Base-by-base conservation (phyloP, 2,329 filamentous ascomycete genomes). In the Dactylonectria macrodidyma region DNA sequence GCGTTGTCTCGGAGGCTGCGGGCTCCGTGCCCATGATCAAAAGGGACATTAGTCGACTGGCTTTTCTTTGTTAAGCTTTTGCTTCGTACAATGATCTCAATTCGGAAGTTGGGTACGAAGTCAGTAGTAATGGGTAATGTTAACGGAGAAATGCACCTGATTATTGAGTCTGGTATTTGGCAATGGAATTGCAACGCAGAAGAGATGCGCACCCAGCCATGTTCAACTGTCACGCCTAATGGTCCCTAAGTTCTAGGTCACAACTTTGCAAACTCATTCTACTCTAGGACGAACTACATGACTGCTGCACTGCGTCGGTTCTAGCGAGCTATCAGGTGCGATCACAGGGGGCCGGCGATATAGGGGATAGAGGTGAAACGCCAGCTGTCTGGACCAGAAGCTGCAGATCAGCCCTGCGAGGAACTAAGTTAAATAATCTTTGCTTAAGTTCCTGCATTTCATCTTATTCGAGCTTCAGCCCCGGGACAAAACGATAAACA, bases 401-500 rank as follows among this genome's bases (percentile, higher is more conserved):
- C n/a, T 36, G 30, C 30, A 47, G n/a, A 19, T 54, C 33, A 36
- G 50, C 50, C 33, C 5, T 54, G 30, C n/a, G 30, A 44, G 41
- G 50, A 16, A 9, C n/a, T n/a, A 33, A 52, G 12, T 7, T 34
- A 8, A 19, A 7, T n/a, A 22, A 5, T 16, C 16, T 30, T 19
- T 19, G 19, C 26, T 9, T 11, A 1, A 2, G 11, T 24, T 19
- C 19, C 12, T 9, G 16, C 30, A 19, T 24, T 10, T 6, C 30
- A 11, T 54, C 34, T 9, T 2, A 19, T 26, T 12, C 24, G 47
- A 51, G 8, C 6, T 3, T 48, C 22, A 11, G 22, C 6, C 26
- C 8, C 26, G 34, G 11, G 22, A 30, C 2, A 11, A 26, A 10
- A 78, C 8, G 58, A 69, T 2, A 24, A 68, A 2, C 26, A 30